phyloP scores from a whole-genome alignment of 169 alveolate genomes.

The Neospora caninum region DNA sequence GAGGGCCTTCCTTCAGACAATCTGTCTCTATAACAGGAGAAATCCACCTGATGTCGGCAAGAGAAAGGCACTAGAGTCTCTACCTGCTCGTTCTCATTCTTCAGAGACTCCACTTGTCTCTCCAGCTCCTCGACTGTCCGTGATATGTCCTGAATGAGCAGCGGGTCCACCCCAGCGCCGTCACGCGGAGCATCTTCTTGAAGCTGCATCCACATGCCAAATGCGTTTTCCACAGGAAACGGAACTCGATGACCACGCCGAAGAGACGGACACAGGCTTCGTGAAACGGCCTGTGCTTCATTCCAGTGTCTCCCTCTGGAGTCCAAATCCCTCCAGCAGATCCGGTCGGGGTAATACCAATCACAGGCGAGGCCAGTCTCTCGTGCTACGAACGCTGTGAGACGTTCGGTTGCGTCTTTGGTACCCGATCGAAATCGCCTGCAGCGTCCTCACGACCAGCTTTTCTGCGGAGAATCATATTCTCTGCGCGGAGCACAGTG shows the following conservation, averaged over 20 bases:
- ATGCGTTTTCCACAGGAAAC: not conserved
- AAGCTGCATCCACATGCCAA: not conserved
- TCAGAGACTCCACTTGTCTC: constrained; percentile 35
- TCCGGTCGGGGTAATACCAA: no score
- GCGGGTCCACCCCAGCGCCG: constrained; percentile 21
- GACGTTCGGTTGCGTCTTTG: not conserved
- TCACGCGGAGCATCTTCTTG: not conserved
- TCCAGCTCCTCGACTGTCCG: constrained; percentile 8
- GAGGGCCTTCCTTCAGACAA: no score
- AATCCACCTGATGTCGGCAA: no score
- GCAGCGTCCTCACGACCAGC: not conserved
- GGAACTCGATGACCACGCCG: no score
- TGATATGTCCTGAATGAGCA: constrained; percentile 3
- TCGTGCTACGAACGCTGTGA: no score
- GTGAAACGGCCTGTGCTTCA: not conserved
- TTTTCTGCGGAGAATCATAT: constrained; percentile 18
- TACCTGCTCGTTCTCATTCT: constrained; percentile 40
- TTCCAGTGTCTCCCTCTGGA: no score
- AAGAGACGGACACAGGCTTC: not conserved
- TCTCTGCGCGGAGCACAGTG: constrained; percentile 22
- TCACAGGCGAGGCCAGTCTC: no score
- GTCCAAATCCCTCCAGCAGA: no score
- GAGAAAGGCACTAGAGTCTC: not conserved
- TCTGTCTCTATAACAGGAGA: no score
- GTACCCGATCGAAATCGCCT: not conserved